Conservation (phyloP, 192 early-diverging fungal genomes). For the Irineochytrium annulatum region DNA sequence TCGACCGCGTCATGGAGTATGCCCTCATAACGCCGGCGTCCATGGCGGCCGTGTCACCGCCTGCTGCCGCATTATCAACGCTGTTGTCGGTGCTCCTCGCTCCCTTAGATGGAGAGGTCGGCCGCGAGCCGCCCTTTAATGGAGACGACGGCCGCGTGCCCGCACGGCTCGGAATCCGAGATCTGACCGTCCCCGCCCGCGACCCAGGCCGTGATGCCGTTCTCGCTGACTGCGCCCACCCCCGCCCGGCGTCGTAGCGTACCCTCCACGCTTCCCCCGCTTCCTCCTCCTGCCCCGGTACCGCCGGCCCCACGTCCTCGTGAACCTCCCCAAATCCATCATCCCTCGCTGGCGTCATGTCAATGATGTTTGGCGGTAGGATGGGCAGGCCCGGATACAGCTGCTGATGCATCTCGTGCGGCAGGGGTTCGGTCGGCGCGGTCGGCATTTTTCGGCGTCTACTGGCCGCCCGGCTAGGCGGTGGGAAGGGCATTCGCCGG, state of each 20-base stretch:
- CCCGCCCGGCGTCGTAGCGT: not conserved
- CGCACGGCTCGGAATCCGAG: not conserved
- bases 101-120: no score
- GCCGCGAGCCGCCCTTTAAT: no score
- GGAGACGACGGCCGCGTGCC: not conserved
- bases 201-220: not conserved
- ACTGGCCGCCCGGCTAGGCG: no score
- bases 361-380: slow-evolving; percentile 1
- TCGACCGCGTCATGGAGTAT: not conserved
- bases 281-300: not conserved
- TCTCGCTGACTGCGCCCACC: not conserved
- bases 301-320: not conserved
- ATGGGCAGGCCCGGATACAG: not conserved
- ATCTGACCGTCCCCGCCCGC: not conserved
- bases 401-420: no score
- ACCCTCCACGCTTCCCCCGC: not conserved
- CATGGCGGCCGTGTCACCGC: not conserved
- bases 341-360: not conserved
- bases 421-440: no score
- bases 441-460: no score
- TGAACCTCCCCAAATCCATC: not conserved
- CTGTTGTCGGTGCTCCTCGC: no score
- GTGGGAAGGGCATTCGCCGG: no score
- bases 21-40: not conserved
- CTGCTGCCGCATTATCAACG: no score